Conservation (phyloP, 257 asterid species). For the Gentiana macrophylla region DNA sequence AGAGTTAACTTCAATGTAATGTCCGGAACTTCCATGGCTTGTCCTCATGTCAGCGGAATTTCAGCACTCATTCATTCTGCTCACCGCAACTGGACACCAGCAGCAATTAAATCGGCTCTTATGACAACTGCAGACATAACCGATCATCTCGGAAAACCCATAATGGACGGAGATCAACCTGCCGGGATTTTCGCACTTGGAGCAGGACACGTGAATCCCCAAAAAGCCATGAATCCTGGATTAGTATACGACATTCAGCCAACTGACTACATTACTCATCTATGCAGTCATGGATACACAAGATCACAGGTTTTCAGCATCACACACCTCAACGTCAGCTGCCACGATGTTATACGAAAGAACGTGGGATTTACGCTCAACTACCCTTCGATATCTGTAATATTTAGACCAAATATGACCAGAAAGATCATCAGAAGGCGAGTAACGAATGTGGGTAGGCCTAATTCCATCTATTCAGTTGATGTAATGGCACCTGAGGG, state of each 20-base stretch:
- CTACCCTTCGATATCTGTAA: constrained; percentile 66
- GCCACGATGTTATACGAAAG: constrained; percentile 40
- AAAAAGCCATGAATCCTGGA: constrained; percentile 68
- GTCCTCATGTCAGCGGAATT: constrained; percentile 84
- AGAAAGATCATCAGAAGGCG: constrained; percentile 43
- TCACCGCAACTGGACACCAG: constrained; percentile 77
- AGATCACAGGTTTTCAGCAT: constrained; percentile 59
- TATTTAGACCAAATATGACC: constrained; percentile 40
- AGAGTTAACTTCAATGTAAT: constrained; percentile 79
- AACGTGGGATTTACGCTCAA: constrained; percentile 78
- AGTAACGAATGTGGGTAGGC: constrained; percentile 57
- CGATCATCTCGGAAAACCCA: constrained; percentile 56
- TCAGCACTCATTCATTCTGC: constrained; percentile 65
- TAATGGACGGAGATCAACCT: constrained; percentile 62
- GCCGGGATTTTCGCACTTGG: constrained; percentile 70
- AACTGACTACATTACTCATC: constrained; percentile 53
- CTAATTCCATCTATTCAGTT: constrained; percentile 25
- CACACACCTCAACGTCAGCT: constrained; percentile 75
- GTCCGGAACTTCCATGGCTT: constrained; percentile 98
- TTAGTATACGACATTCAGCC: constrained; percentile 59
- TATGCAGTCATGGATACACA: constrained; percentile 58
- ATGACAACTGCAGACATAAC: constrained; percentile 68
- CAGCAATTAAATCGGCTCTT: constrained; percentile 75
- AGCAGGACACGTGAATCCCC: constrained; percentile 82
- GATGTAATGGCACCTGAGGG: constrained; percentile 58